Evolutionary conservation across 768 basidiomycete genomes (phyloP).

Genomic region (Epithele typhae): DNA sequence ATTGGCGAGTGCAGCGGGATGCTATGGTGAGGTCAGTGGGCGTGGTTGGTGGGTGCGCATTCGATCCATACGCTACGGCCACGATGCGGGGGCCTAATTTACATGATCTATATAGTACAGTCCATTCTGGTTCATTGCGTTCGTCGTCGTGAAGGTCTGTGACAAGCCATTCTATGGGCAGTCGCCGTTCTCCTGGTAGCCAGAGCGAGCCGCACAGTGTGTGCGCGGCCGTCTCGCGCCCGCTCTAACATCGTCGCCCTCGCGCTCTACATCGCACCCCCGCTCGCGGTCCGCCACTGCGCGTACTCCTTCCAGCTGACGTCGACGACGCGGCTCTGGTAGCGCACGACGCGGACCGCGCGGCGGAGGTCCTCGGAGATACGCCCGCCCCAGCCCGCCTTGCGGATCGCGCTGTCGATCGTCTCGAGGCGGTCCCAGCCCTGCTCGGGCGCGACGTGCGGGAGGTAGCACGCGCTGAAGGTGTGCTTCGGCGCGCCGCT

Average conservation of each 20-base stretch:
- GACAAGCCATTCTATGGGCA: no score
- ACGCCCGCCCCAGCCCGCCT: constrained; percentile 83
- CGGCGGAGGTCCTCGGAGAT: constrained; percentile 82
- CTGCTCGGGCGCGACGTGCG: constrained; percentile 88
- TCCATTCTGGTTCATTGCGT: no score
- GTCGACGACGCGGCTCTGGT: constrained; percentile 69
- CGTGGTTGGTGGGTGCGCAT: no score
- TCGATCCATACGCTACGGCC: no score
- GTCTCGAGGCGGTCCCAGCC: constrained; percentile 93
- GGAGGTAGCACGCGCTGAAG: constrained; percentile 88
- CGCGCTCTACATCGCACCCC: constrained; percentile 19
- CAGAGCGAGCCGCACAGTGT: no score
- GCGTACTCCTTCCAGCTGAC: constrained; percentile 76
- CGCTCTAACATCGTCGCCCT: no score
- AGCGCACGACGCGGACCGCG: constrained; percentile 71
- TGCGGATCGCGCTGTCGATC: constrained; percentile 86
- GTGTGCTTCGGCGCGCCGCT: constrained; percentile 38
- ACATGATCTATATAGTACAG: no score
- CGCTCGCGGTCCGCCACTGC: constrained; percentile 60
- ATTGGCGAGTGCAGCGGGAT: no score
- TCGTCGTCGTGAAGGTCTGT: no score
- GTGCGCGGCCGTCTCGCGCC: no score
- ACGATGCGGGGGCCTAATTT: no score
- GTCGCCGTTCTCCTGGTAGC: not conserved
- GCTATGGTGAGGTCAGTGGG: no score